phyloP scores from a whole-genome alignment of 257 asterid species.

The Rubia yunnanensis region DNA sequence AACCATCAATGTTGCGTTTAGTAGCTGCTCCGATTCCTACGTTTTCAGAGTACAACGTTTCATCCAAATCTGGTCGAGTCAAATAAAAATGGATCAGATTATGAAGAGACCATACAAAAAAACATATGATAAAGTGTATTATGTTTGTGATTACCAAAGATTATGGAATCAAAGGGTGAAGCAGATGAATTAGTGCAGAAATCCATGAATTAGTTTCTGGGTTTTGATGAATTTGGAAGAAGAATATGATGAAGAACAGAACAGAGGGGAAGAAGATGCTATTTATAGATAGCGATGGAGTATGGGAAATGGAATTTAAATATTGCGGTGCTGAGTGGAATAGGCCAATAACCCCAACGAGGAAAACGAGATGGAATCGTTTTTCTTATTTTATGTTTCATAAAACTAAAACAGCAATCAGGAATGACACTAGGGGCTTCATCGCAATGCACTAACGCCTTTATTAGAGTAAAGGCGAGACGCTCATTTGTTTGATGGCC shows the following conservation, averaged over 20 bases:
- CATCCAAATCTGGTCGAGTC: conserved; percentile 63
- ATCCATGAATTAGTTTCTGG: conserved; percentile 19
- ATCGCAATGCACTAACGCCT: no score
- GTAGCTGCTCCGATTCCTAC: conserved; percentile 71
- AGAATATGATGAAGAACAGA: neutral
- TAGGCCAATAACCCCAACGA: neutral
- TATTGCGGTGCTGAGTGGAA: conserved; percentile 11
- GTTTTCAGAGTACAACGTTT: conserved; percentile 68
- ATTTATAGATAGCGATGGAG: conserved; percentile 6
- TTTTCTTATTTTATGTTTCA: neutral
- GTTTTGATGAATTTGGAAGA: neutral
- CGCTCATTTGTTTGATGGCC: no score
- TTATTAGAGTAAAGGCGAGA: no score
- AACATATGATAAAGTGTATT: no score
- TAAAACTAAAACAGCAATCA: no score
- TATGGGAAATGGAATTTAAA: neutral
- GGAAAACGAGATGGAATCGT: neutral
- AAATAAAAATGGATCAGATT: neutral
- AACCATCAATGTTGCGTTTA: conserved; percentile 71
- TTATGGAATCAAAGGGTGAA: conserved; percentile 26
- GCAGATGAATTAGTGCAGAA: conserved; percentile 14
- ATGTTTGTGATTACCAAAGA: conserved; percentile 19
- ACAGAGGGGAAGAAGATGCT: neutral
- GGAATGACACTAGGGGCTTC: no score
- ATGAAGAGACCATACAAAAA: neutral